Percentiles rank a stretch among this genome's conserved stretches.
Conservation (phyloP, 108 stramenopile species). For the Pseudonitzschia pungens region DNA sequence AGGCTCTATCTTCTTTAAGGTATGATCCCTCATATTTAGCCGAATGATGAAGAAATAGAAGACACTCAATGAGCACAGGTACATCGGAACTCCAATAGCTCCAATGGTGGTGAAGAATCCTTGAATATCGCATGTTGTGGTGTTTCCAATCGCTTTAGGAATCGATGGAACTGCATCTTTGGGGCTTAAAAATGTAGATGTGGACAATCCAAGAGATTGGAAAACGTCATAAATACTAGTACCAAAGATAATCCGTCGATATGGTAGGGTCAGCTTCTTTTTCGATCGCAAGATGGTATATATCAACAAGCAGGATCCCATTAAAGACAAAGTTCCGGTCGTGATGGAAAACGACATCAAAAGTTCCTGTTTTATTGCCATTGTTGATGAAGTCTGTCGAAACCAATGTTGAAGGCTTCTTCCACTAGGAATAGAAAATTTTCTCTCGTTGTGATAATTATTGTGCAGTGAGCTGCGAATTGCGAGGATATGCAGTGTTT, state of each 20-base stretch:
- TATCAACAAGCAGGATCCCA: not conserved
- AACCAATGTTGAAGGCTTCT: no score
- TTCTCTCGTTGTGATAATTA: no score
- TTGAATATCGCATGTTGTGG: not conserved
- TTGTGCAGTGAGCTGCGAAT: no score
- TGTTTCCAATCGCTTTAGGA: not conserved
- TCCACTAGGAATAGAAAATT: no score
- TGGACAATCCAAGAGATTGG: not conserved
- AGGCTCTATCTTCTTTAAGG: conserved; percentile 1
- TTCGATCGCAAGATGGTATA: not conserved
- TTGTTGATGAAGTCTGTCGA: not conserved
- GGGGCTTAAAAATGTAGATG: not conserved
- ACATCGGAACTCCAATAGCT: conserved; percentile 2
- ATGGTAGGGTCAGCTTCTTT: not conserved
- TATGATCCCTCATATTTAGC: not conserved
- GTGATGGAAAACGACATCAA: not conserved
- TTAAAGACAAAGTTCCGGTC: not conserved
- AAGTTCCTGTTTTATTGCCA: not conserved
- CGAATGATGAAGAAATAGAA: conserved; percentile 1
- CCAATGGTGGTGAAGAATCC: conserved; percentile 1
- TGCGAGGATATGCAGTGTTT: no score
- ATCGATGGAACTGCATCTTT: not conserved
- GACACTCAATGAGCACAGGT: conserved; percentile 1
- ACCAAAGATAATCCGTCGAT: not conserved
- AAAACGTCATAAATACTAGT: not conserved